These are phyloP conservation scores for Leccinum huronense DNA, from an alignment of 1,284 basidiomycete species.

Conservation along the genomic window DNA sequence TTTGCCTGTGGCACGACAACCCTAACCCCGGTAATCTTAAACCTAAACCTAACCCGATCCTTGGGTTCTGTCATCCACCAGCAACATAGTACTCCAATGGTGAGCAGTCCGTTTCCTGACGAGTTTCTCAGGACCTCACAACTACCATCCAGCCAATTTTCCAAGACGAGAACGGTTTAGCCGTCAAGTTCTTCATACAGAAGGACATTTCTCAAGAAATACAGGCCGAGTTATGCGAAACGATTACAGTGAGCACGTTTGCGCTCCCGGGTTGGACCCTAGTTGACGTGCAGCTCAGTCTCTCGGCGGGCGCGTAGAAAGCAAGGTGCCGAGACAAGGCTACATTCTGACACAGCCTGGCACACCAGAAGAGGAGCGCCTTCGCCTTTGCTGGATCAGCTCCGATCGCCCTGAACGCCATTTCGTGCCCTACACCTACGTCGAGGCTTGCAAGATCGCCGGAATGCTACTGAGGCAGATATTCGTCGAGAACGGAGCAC, in stretches of 20 bases:
- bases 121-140: constrained; percentile 6
- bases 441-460: constrained; percentile 74
- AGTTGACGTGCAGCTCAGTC: constrained; percentile 40
- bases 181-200: constrained; percentile 78
- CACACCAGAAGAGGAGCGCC: constrained; percentile 66
- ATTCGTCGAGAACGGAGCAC: constrained; percentile 58
- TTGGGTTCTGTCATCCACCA: constrained; percentile 27
- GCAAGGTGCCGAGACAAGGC: constrained; percentile 71
- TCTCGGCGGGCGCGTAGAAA: constrained; percentile 70
- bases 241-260: constrained; percentile 52
- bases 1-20: constrained; percentile 11
- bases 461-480: constrained; percentile 70
- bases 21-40: constrained; percentile 27
- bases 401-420: constrained; percentile 65
- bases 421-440: constrained; percentile 75
- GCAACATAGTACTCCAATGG: constrained; percentile 16
- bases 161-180: constrained; percentile 58
- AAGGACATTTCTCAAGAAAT: constrained; percentile 68
- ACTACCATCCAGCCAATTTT: constrained; percentile 55
- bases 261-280: constrained; percentile 3
- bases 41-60: constrained; percentile 36
- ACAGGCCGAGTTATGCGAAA: constrained; percentile 66
- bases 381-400: constrained; percentile 65
- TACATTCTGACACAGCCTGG: constrained; percentile 68
- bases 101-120: constrained; percentile 17